phyloP scores from a whole-genome alignment of 2,329 filamentous ascomycete species.

The Scedosporium boydii region DNA sequence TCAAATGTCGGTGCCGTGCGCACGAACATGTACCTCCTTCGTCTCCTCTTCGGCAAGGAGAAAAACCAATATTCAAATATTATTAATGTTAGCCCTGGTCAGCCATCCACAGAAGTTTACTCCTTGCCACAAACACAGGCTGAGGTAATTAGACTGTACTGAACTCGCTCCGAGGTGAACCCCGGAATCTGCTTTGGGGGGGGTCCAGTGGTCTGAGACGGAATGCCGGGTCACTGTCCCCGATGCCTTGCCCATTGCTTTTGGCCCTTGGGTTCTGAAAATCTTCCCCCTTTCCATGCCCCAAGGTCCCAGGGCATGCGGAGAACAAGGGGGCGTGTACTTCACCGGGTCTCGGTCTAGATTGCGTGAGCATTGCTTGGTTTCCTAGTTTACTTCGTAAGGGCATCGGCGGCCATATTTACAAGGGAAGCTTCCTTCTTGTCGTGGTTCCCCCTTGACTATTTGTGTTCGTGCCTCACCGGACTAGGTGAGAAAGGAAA shows the following conservation, averaged over 20 bases:
- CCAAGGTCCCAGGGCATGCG: not conserved
- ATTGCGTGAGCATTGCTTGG: too few species aligned
- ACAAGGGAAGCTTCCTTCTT: too few species aligned
- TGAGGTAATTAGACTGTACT: too few species aligned
- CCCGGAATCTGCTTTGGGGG: not conserved
- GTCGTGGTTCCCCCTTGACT: not conserved
- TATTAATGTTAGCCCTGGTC: not conserved
- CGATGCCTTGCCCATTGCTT: not conserved
- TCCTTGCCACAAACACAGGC: not conserved
- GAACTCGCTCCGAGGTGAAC: not conserved
- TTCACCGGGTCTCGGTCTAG: not conserved
- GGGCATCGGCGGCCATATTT: too few species aligned
- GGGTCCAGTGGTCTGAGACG: not conserved
- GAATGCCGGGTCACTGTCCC: not conserved
- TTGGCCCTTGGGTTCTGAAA: not conserved
- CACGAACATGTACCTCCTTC: too few species aligned
- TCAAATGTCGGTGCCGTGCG: too few species aligned
- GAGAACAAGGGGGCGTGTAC: not conserved
- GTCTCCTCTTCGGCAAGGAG: not conserved
- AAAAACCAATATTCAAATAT: not conserved
- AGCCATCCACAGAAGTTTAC: not conserved
- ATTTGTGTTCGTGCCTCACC: not conserved
- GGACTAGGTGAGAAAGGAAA: not conserved
- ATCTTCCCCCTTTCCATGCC: not conserved
- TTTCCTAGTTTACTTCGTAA: too few species aligned